A percentile compares a stretch with the other conserved stretches of the same genome.
phyloP scores from a whole-genome alignment of 2,329 filamentous ascomycete genomes.

The Chaetomium sp. region DNA sequence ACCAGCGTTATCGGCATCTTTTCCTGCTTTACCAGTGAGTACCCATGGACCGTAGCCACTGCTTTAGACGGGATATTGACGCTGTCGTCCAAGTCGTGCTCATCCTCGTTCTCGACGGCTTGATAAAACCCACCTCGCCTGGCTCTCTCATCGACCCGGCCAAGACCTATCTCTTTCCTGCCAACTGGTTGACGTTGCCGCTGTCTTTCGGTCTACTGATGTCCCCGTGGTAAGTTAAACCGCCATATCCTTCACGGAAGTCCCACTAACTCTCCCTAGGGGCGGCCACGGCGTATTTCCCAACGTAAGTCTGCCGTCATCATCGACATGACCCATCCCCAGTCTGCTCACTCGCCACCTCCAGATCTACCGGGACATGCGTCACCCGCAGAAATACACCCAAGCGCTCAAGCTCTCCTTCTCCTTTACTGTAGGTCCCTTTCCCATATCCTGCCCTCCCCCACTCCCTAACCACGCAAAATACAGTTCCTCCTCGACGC shows the following conservation, averaged over 20 bases:
- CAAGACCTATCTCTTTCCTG: constrained; percentile 76
- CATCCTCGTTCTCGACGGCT: constrained; percentile 81
- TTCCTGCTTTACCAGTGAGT: constrained; percentile 80
- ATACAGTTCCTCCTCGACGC: constrained; percentile 74
- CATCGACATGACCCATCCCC: no score
- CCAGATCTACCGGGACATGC: constrained; percentile 64
- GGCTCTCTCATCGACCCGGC: constrained; percentile 84
- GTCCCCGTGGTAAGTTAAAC: constrained; percentile 56
- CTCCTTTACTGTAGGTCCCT: constrained; percentile 69
- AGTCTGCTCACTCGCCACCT: constrained; percentile 23
- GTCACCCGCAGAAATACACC: constrained; percentile 77
- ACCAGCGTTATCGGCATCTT: constrained; percentile 93
- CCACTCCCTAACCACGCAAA: neutral
- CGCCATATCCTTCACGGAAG: no score
- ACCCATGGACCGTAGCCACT: neutral
- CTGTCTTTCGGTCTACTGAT: constrained; percentile 89
- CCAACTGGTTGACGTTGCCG: constrained; percentile 83
- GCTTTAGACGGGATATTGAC: constrained; percentile 7
- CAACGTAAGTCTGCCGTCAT: constrained; percentile 54
- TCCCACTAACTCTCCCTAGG: constrained; percentile 33
- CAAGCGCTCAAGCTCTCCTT: constrained; percentile 79
- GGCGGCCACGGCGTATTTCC: constrained; percentile 73
- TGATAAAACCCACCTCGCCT: constrained; percentile 75
- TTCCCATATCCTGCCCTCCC: neutral
- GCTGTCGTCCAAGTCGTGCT: constrained; percentile 69